phyloP scores from a whole-genome alignment of 2,329 filamentous ascomycete genomes.

The Dendrostoma leiphaemia region DNA sequence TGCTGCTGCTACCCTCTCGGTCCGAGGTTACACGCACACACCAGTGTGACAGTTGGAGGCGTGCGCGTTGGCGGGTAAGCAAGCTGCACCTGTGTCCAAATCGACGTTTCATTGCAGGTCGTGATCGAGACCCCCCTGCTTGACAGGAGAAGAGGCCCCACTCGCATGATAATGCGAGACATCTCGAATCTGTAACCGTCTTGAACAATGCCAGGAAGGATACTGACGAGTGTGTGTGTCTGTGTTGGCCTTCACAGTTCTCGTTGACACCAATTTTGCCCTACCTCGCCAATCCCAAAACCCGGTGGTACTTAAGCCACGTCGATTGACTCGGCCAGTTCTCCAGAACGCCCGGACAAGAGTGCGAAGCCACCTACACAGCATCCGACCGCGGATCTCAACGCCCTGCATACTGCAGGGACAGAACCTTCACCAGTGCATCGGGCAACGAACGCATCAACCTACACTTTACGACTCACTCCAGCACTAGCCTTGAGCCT shows the following conservation, averaged over 20 bases:
- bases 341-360: background rate
- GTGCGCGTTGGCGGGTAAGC: background rate
- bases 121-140: slow-evolving; percentile 2
- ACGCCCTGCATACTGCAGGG: background rate
- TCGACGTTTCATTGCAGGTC: background rate
- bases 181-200: background rate
- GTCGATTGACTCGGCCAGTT: background rate
- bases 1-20: background rate
- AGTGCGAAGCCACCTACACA: background rate
- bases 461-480: background rate
- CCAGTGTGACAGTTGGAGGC: background rate
- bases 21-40: background rate
- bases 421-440: background rate
- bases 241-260: background rate
- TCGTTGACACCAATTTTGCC: background rate
- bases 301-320: background rate
- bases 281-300: background rate
- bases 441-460: background rate
- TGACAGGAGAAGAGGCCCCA: background rate
- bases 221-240: background rate
- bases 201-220: background rate
- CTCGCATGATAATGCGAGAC: background rate
- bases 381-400: background rate
- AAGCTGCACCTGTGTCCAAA: background rate
- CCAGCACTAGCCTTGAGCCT: background rate